Percentiles rank a stretch among this genome's conserved stretches.
These are phyloP conservation scores for Aphanomyces euteiches DNA, from an alignment of 352 stramenopile genomes.

Conservation along the genomic window DNA sequence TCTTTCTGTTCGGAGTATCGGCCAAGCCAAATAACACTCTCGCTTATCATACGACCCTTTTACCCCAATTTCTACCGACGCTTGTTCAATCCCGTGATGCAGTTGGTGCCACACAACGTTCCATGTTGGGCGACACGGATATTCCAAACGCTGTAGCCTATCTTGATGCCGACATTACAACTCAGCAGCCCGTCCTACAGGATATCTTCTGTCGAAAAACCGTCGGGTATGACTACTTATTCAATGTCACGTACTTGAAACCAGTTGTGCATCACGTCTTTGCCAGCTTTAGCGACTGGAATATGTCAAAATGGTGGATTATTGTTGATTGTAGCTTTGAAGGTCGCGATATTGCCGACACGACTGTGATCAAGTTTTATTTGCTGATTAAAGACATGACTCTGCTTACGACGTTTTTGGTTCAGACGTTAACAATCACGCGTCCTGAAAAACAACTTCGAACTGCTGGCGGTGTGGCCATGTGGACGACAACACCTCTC, in stretches of 20 bases:
- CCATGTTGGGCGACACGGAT: not conserved
- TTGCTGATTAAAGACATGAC: not conserved
- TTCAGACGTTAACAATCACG: not conserved
- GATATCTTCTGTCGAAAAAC: not conserved
- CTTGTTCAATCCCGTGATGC: not conserved
- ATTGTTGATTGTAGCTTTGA: slow-evolving; percentile 10
- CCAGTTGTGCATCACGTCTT: not conserved
- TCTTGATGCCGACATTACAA: not conserved
- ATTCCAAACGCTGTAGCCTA: not conserved
- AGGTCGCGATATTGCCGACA: not conserved
- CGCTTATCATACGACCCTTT: not conserved
- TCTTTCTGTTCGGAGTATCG: not conserved
- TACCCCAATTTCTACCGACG: not conserved
- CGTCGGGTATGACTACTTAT: not conserved
- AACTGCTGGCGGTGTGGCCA: not conserved
- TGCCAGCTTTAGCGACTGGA: too few species aligned
- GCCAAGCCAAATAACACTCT: not conserved
- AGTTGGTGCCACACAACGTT: not conserved
- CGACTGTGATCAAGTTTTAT: not conserved
- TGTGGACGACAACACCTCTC: not conserved
- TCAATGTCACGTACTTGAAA: not conserved
- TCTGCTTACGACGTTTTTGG: not conserved
- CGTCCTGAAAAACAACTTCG: not conserved
- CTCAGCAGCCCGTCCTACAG: not conserved
- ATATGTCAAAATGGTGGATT: not conserved